Conservation (phyloP, 345 rosid genomes). For the Erucastrum elatum region DNA sequence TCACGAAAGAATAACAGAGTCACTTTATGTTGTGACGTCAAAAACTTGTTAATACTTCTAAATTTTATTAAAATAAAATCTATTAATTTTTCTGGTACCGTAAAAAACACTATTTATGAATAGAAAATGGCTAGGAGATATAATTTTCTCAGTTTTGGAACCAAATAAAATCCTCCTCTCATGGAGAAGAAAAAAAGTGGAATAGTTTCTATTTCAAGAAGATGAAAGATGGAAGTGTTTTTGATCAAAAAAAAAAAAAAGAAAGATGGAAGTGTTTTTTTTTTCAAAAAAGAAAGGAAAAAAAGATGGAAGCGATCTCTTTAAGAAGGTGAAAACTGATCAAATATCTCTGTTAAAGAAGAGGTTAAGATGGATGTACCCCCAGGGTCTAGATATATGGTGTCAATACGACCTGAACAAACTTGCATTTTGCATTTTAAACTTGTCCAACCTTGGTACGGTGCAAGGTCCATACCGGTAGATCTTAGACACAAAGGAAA, state of each 20-base stretch:
- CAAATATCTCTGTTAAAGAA: background rate
- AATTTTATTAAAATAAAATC: background rate
- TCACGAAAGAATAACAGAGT: background rate
- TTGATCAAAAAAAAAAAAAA: too few relatives aligned
- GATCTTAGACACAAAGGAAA: background rate
- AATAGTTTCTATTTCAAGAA: background rate
- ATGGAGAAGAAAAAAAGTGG: background rate
- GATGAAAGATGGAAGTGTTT: too few relatives aligned
- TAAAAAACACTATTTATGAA: too few relatives aligned
- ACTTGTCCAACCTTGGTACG: background rate
- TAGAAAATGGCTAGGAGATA: background rate
- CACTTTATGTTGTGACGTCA: background rate
- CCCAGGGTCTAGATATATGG: background rate
- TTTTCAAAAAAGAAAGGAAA: too few relatives aligned
- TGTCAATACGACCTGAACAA: background rate
- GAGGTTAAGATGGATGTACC: background rate
- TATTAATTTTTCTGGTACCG: background rate
- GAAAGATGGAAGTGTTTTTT: too few relatives aligned
- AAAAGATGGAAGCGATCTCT: too few relatives aligned
- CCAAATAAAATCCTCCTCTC: background rate
- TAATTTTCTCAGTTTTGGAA: background rate
- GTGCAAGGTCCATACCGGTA: background rate
- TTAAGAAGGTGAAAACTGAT: background rate
- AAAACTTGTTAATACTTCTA: background rate
- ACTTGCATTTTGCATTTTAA: background rate